These are phyloP conservation scores for Arabidopsis arenosa DNA, from an alignment of 345 rosid genomes.

Conservation along the genomic window DNA sequence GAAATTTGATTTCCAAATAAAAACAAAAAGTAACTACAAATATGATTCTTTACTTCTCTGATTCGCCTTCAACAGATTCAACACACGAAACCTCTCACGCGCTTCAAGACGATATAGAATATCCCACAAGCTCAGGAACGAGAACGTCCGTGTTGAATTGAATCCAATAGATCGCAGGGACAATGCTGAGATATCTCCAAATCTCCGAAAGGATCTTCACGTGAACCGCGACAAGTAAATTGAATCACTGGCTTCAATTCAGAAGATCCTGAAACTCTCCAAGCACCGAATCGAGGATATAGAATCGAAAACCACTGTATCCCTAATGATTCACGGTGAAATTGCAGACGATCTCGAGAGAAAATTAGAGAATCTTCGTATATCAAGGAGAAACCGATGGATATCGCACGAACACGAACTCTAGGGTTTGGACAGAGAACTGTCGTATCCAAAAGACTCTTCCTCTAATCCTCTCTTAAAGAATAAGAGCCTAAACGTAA, in stretches of 20 bases:
- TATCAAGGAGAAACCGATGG: slow-evolving; percentile 21
- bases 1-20: slow-evolving; percentile 19
- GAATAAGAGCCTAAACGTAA: too few relatives aligned
- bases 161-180: not conserved
- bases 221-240: not conserved
- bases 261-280: not conserved
- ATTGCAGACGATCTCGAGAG: slow-evolving; percentile 21
- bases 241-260: slow-evolving; percentile 22
- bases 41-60: slow-evolving; percentile 39
- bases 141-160: not conserved
- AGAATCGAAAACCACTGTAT: not conserved
- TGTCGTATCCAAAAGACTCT: not conserved
- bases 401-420: not conserved
- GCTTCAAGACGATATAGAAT: not conserved
- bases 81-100: slow-evolving; percentile 24
- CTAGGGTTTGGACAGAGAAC: slow-evolving; percentile 41
- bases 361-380: not conserved
- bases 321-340: not conserved
- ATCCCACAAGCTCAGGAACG: not conserved
- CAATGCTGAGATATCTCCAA: slow-evolving; percentile 20
- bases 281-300: not conserved
- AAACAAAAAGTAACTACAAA: slow-evolving; percentile 26
- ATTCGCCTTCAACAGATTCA: slow-evolving; percentile 23
- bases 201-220: slow-evolving; percentile 22
- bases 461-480: not conserved